Conservation (phyloP, 202 grass and related monocot species). For the Eragrostis tef region DNA sequence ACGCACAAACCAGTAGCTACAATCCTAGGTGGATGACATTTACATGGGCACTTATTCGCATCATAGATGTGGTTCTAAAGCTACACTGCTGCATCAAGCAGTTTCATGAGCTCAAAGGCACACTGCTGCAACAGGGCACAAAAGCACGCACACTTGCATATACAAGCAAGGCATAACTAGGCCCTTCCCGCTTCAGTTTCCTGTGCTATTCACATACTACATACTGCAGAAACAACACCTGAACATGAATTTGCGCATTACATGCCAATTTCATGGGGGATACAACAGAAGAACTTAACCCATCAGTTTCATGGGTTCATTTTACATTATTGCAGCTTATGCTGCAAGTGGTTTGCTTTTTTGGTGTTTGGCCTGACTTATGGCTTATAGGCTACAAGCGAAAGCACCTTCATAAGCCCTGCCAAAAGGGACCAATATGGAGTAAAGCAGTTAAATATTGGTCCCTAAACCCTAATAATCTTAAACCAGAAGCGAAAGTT, state of each 20-base stretch:
- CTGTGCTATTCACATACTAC: neutral
- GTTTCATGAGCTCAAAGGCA: neutral
- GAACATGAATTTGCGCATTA: neutral
- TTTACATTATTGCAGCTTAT: no score
- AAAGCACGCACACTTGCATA: neutral
- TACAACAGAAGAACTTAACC: neutral
- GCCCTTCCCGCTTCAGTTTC: neutral
- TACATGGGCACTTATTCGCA: neutral
- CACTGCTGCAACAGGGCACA: constrained; percentile 2
- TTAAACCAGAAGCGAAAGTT: neutral
- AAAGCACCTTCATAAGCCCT: no score
- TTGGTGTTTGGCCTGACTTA: no score
- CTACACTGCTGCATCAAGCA: constrained; percentile 1
- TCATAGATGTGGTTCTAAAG: neutral
- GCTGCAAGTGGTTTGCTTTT: no score
- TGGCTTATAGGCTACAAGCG: no score
- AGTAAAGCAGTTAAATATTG: no score
- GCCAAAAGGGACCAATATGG: no score
- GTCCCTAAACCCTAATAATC: no score
- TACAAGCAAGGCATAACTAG: no score
- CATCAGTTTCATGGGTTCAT: no score
- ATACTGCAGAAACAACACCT: constrained; percentile 18
- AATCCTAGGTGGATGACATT: neutral
- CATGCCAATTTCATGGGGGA: neutral
- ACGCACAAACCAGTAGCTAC: neutral